A percentile compares a stretch with the other conserved stretches of the same genome.
These are phyloP conservation scores for Colletotrichum camelliae DNA, from an alignment of 2,329 filamentous ascomycete species.

Conservation along the genomic window DNA sequence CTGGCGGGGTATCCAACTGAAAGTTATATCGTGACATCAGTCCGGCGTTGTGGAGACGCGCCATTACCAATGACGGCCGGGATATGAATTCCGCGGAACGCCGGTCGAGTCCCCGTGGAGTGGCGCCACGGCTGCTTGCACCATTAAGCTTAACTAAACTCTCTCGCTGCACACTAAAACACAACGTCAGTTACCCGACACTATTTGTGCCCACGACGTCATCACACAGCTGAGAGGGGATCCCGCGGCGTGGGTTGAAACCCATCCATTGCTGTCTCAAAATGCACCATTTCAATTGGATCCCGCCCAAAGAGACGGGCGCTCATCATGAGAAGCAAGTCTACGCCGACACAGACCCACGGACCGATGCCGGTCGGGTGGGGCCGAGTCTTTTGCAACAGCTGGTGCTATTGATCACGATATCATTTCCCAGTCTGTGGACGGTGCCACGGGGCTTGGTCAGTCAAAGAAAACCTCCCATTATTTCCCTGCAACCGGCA, in stretches of 20 bases:
- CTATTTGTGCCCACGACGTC: background rate
- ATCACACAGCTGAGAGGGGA: background rate
- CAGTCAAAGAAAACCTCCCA: too few relatives aligned
- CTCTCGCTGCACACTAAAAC: background rate
- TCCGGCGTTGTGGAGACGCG: background rate
- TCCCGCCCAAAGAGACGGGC: background rate
- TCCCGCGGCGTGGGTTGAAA: background rate
- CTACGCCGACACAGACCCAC: background rate
- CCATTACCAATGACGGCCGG: background rate
- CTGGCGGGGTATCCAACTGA: background rate
- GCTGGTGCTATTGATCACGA: background rate
- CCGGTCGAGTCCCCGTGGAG: background rate
- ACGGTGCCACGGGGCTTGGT: background rate
- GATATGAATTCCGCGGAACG: conserved; percentile 1
- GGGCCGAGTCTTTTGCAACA: background rate
- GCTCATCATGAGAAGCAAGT: background rate
- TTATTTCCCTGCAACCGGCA: too few relatives aligned
- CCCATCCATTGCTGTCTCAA: background rate
- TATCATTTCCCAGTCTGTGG: background rate
- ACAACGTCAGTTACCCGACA: too few relatives aligned
- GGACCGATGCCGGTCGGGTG: background rate
- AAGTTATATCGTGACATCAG: background rate
- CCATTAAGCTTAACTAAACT: background rate
- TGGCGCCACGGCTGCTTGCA: background rate
- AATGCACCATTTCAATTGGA: background rate